Conservation (phyloP, 495 filamentous ascomycete species). For the Aspergillus diversus region DNA sequence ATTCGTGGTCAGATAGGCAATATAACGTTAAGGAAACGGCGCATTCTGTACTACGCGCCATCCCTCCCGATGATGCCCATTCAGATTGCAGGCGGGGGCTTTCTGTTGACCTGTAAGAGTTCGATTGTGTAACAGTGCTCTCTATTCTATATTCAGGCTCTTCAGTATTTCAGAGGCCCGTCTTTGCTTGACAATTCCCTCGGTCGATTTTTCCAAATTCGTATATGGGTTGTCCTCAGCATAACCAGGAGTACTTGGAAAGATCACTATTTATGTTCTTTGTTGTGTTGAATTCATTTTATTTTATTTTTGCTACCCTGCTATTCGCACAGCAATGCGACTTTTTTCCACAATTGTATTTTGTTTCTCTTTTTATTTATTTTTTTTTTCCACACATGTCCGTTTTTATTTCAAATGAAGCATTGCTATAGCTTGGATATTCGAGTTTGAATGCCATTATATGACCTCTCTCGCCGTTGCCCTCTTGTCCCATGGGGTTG, state of each 20-base stretch:
- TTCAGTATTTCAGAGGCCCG: constrained; percentile 15
- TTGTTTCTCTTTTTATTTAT: constrained; percentile 9
- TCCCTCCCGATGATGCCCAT: constrained; percentile 2
- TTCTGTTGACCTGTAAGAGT: neutral
- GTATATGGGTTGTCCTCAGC: constrained; percentile 37
- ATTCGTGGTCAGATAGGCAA: constrained; percentile 1
- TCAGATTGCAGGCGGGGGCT: neutral
- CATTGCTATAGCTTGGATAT: constrained; percentile 31
- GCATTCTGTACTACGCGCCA: neutral
- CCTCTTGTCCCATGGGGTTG: neutral
- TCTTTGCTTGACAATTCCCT: constrained; percentile 6
- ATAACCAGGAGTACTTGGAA: constrained; percentile 52
- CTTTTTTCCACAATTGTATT: constrained; percentile 16
- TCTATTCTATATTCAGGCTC: constrained; percentile 10
- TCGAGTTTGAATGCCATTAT: constrained; percentile 17
- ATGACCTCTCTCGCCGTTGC: constrained; percentile 1
- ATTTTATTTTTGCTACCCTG: constrained; percentile 14
- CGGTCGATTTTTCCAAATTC: constrained; percentile 21
- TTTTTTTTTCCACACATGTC: constrained; percentile 6
- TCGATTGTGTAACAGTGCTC: constrained; percentile 5
- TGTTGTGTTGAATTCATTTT: constrained; percentile 30
- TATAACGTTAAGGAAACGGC: neutral
- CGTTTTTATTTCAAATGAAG: constrained; percentile 10
- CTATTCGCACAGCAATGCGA: constrained; percentile 20
- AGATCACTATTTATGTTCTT: constrained; percentile 38